Evolutionary conservation across 179 eudicot genomes (phyloP), one percentile per base, ranked within the genome.

Genomic region (Kewa caespitosa): DNA sequence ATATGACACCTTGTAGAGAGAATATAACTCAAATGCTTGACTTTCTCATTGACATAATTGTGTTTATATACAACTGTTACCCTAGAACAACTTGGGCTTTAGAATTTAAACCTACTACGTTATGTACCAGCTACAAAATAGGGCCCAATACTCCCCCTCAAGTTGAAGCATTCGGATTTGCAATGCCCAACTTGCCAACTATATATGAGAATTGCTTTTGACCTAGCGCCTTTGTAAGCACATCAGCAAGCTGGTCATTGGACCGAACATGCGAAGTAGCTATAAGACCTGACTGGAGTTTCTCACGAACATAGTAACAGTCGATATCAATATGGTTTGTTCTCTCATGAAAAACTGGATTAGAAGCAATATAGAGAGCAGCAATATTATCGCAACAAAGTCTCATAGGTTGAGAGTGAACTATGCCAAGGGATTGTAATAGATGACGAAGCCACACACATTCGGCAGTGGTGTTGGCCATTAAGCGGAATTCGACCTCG

Each of bases 1-100:
- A 74, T 82, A 74, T 90, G 95, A 36, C 82, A 89, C 77, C 92
- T n/a, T n/a, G n/a, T n/a, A n/a, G n/a, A n/a, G n/a, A n/a, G n/a
- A n/a, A n/a, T n/a, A n/a, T n/a, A n/a, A n/a, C n/a, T n/a, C n/a
- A n/a, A n/a, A n/a, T n/a, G n/a, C n/a, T n/a, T 84, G 73, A 87
- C 91, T 85, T 89, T 76, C 84, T 90, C 92, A 63, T n/a, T n/a
- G n/a, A n/a, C n/a, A n/a, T n/a, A n/a, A n/a, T n/a, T n/a, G n/a
- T n/a, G n/a, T n/a, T n/a, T n/a, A n/a, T n/a, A n/a, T n/a, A n/a
- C n/a, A n/a, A n/a, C n/a, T n/a, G n/a, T n/a, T n/a, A n/a, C n/a
- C n/a, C n/a, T n/a, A n/a, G n/a, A n/a, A n/a, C n/a, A n/a, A n/a
- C n/a, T n/a, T n/a, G n/a, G n/a, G n/a, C n/a, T n/a, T n/a, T n/a